These are phyloP conservation scores for Gamsiella multidivaricata DNA, from an alignment of 192 early-diverging fungal species.

Conservation along the genomic window DNA sequence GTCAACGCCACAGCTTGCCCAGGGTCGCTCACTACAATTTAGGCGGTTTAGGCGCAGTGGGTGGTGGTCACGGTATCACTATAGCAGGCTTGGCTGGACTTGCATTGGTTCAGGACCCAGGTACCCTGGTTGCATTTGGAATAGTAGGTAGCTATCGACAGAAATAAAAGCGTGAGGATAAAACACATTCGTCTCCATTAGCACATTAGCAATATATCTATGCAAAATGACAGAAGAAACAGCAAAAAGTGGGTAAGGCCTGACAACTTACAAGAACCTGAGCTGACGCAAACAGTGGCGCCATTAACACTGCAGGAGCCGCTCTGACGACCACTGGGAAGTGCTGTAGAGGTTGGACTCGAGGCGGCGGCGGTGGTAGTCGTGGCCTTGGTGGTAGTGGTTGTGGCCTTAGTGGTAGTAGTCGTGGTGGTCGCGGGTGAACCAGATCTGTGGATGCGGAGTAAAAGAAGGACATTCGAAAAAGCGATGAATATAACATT, in stretches of 20 bases:
- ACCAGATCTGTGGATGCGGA: background rate
- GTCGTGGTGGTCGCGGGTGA: background rate
- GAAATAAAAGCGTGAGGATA: no score
- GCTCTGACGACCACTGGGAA: slow-evolving; percentile 8
- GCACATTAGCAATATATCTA: no score
- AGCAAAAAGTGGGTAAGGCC: no score
- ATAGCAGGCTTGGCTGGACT: slow-evolving; percentile 26
- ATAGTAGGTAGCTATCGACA: slow-evolving; percentile 23
- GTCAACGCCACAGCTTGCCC: no score
- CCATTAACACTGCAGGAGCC: slow-evolving; percentile 20
- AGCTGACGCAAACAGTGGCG: slow-evolving; percentile 27
- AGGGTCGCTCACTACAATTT: no score
- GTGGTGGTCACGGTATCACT: slow-evolving; percentile 22
- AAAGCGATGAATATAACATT: no score
- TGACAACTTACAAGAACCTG: slow-evolving; percentile 17
- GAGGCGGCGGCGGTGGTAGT: slow-evolving; percentile 1
- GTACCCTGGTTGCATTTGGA: slow-evolving; percentile 30
- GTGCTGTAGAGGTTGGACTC: slow-evolving; percentile 2
- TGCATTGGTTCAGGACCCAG: slow-evolving; percentile 46
- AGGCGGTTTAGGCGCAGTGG: slow-evolving; percentile 31
- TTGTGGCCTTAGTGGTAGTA: background rate
- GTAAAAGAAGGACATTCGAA: slow-evolving; percentile 2
- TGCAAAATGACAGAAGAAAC: no score
- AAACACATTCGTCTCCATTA: no score
- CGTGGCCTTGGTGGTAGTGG: background rate